These are phyloP conservation scores for Clarireedia paspali DNA, from an alignment of 2,329 filamentous ascomycete genomes.

Conservation along the genomic window DNA sequence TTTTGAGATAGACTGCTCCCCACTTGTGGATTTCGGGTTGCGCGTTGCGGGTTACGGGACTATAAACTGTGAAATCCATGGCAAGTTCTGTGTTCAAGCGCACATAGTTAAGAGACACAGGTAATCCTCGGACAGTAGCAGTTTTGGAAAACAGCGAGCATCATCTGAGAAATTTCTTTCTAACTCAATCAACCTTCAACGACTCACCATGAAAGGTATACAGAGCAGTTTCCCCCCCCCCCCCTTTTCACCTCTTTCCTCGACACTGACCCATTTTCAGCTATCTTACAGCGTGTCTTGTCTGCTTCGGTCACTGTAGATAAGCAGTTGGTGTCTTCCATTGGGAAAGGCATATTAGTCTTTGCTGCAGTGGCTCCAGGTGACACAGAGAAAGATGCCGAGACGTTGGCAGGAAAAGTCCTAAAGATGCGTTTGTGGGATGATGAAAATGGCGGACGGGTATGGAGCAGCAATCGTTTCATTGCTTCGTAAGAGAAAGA, in stretches of 20 bases:
- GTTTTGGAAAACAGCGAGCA: too few species aligned
- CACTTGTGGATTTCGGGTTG: too few species aligned
- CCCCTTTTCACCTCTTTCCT: slow-evolving; percentile 6
- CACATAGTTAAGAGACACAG: background rate
- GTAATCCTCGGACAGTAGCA: background rate
- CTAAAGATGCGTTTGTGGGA: slow-evolving; percentile 86
- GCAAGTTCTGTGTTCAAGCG: too few species aligned
- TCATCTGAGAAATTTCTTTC: background rate
- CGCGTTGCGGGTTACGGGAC: too few species aligned
- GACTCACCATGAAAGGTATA: slow-evolving; percentile 32
- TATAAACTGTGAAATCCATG: too few species aligned
- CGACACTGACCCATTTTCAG: slow-evolving; percentile 39
- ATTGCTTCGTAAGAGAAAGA: background rate
- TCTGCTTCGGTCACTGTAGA: slow-evolving; percentile 96
- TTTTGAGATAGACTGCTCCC: too few species aligned
- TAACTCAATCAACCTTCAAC: background rate
- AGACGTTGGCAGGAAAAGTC: slow-evolving; percentile 75
- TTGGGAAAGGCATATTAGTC: slow-evolving; percentile 82
- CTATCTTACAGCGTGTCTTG: slow-evolving; percentile 85
- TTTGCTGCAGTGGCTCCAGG: slow-evolving; percentile 87
- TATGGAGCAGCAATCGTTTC: slow-evolving; percentile 13
- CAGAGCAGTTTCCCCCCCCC: background rate
- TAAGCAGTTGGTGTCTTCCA: slow-evolving; percentile 79
- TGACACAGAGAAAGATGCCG: slow-evolving; percentile 82
- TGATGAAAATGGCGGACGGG: slow-evolving; percentile 27